A percentile compares a stretch with the other conserved stretches of the same genome.
These are phyloP conservation scores for Talaromyces atroroseus DNA, from an alignment of 2,329 filamentous ascomycete species.

Conservation along the genomic window DNA sequence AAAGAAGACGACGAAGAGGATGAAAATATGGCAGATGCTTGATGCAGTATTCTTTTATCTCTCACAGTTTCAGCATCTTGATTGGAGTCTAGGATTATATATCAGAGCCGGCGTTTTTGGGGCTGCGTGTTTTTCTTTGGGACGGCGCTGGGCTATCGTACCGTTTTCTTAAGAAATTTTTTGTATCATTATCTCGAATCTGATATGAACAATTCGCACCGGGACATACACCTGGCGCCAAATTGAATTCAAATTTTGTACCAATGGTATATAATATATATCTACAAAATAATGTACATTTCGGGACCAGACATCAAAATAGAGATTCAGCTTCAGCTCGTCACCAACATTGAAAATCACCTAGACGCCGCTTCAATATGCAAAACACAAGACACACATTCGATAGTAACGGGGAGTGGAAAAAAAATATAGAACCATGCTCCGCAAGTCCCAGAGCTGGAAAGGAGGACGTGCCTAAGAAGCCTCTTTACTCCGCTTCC, in stretches of 20 bases:
- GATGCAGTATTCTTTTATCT: not conserved
- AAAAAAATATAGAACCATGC: no score
- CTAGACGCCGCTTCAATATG: slow-evolving; percentile 12
- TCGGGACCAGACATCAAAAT: slow-evolving; percentile 1
- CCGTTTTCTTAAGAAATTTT: not conserved
- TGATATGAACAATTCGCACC: not conserved
- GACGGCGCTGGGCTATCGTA: not conserved
- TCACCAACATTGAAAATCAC: not conserved
- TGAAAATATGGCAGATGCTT: slow-evolving; percentile 41
- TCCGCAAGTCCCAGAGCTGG: not conserved
- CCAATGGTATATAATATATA: slow-evolving; percentile 3
- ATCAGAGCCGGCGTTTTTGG: not conserved
- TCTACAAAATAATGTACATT: slow-evolving; percentile 11
- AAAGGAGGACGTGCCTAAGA: not conserved
- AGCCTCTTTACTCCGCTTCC: slow-evolving; percentile 10
- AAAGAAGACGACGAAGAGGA: slow-evolving; percentile 33
- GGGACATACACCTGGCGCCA: not conserved
- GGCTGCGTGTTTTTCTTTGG: not conserved
- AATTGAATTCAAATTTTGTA: not conserved
- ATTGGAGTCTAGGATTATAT: not conserved
- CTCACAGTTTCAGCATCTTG: not conserved
- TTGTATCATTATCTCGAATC: not conserved
- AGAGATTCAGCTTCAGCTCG: not conserved
- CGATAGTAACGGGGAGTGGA: not conserved
- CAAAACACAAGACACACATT: slow-evolving; percentile 8